A percentile compares a stretch with the other conserved stretches of the same genome.
Conservation (phyloP, 83 land plant genomes). For the Picea abies region DNA sequence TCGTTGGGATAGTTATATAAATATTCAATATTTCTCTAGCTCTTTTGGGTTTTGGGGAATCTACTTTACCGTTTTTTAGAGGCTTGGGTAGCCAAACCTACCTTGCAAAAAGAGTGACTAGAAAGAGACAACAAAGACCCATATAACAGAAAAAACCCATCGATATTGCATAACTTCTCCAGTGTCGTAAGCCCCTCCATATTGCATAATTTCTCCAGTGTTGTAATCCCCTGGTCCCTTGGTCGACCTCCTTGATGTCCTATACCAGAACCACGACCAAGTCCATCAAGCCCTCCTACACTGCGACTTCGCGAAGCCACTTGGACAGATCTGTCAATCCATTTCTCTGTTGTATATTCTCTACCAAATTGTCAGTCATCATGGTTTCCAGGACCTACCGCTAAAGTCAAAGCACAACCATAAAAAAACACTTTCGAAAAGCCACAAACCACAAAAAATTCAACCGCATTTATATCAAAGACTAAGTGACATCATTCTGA, state of each 20-base stretch:
- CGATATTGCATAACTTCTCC: slow-evolving; percentile 20
- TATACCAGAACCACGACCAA: slow-evolving; percentile 27
- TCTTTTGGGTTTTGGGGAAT: too few species aligned
- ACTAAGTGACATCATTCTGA: too few species aligned
- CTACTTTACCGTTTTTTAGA: too few species aligned
- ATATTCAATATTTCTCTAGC: too few species aligned
- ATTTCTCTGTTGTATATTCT: slow-evolving; percentile 13
- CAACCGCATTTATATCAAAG: too few species aligned
- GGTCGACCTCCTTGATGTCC: background rate
- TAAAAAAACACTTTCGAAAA: too few species aligned
- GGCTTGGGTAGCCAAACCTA: background rate
- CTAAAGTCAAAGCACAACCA: background rate
- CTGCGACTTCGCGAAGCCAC: slow-evolving; percentile 35
- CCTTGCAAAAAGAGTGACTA: slow-evolving; percentile 15
- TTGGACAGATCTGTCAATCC: slow-evolving; percentile 31
- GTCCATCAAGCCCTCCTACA: slow-evolving; percentile 24
- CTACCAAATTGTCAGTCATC: slow-evolving; percentile 32
- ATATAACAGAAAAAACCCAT: slow-evolving; percentile 18
- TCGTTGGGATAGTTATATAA: too few species aligned
- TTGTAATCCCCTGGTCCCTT: slow-evolving; percentile 20
- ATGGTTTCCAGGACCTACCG: slow-evolving; percentile 13
- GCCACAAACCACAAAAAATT: too few species aligned
- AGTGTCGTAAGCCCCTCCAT: too few species aligned
- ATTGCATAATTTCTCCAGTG: slow-evolving; percentile 20
- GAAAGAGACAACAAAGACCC: slow-evolving; percentile 18